phyloP scores from a whole-genome alignment of 176 grass and related monocot genomes.

The Oryza nivara region DNA sequence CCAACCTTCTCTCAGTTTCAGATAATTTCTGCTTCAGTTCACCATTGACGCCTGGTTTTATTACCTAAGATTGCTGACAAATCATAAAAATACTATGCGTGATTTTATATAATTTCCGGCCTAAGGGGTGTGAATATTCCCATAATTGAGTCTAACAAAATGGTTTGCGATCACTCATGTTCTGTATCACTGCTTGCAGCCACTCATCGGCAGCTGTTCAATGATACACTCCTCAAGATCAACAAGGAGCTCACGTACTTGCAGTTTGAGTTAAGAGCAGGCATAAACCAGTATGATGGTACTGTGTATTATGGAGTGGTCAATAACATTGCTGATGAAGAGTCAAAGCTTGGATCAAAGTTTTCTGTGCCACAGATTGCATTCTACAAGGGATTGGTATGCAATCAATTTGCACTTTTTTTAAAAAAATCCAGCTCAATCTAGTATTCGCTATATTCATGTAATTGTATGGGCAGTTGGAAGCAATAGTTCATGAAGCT shows the following conservation, averaged over 20 bases:
- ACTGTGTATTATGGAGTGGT: slow-evolving; percentile 73
- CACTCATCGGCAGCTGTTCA: slow-evolving; percentile 57
- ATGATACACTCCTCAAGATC: slow-evolving; percentile 71
- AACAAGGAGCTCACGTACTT: slow-evolving; percentile 76
- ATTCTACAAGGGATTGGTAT: slow-evolving; percentile 94
- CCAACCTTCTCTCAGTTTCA: not conserved
- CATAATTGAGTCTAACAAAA: not conserved
- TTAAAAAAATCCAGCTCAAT: not conserved
- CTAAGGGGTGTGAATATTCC: not conserved
- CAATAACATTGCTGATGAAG: slow-evolving; percentile 79
- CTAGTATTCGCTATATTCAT: slow-evolving; percentile 11
- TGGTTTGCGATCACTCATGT: slow-evolving; percentile 1
- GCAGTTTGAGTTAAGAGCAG: slow-evolving; percentile 85
- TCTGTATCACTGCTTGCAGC: slow-evolving; percentile 45
- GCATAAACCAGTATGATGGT: slow-evolving; percentile 85
- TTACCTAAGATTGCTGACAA: not conserved
- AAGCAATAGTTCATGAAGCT: slow-evolving; percentile 69
- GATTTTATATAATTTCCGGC: not conserved
- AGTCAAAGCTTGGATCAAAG: slow-evolving; percentile 84
- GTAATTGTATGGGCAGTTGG: slow-evolving; percentile 59
- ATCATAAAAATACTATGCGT: not conserved
- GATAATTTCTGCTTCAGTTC: not conserved
- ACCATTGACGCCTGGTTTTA: not conserved
- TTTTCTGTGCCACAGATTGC: slow-evolving; percentile 91
- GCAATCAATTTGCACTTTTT: slow-evolving; percentile 14